These are phyloP conservation scores for Suillus placidus DNA, from an alignment of 768 basidiomycete species.

Conservation along the genomic window DNA sequence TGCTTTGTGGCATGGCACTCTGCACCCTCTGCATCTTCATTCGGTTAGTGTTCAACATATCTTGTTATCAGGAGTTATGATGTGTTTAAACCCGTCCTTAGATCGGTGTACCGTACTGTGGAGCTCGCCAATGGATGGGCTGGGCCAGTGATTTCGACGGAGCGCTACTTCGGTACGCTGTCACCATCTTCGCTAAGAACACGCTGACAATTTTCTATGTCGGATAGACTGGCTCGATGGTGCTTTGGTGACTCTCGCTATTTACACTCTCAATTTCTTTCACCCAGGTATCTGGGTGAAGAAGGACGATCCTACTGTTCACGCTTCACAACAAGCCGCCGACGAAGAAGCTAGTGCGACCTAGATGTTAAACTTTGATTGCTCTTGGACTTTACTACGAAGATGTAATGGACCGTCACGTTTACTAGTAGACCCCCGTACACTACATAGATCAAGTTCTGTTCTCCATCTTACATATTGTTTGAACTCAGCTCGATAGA, in stretches of 20 bases:
- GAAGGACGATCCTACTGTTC: too few species aligned
- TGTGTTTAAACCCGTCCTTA: neutral
- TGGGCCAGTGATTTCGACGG: constrained; percentile 50
- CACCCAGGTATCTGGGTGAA: constrained; percentile 46
- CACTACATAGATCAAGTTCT: too few species aligned
- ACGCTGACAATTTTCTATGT: neutral
- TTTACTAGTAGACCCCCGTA: neutral
- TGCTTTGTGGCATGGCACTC: constrained; percentile 41
- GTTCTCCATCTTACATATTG: neutral
- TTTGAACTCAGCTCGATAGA: neutral
- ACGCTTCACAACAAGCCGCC: neutral
- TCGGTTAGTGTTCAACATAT: constrained; percentile 35
- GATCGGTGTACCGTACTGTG: constrained; percentile 18
- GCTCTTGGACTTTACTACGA: too few species aligned
- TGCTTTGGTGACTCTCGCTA: constrained; percentile 47
- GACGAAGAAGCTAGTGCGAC: neutral
- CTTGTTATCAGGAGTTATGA: neutral
- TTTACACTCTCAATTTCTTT: constrained; percentile 47
- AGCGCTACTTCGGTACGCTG: constrained; percentile 50
- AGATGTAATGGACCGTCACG: neutral
- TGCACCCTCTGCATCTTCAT: constrained; percentile 48
- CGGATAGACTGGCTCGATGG: constrained; percentile 52
- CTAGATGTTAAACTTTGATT: neutral
- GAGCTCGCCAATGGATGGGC: constrained; percentile 38
- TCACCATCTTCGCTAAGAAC: neutral